Evolutionary conservation across 2,329 filamentous ascomycete genomes (phyloP).

Genomic region (Blastomyces percursus): DNA sequence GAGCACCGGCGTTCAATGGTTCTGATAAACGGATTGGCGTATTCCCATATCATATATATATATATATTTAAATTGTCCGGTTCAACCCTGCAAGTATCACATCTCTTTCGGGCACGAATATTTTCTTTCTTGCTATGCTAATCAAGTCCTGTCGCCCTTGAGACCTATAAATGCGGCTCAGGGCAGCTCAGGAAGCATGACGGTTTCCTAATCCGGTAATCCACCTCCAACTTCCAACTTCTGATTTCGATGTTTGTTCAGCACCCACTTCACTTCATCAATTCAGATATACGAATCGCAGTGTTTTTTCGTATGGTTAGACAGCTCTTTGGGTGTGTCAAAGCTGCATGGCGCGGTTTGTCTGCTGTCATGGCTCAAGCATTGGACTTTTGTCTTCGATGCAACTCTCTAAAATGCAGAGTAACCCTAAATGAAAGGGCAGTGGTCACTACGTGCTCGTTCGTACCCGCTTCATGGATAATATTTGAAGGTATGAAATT

Average conservation of each 20-base stretch:
- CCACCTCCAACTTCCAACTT: not conserved
- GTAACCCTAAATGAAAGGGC: slow-evolving; percentile 57
- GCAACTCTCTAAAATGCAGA: slow-evolving; percentile 71
- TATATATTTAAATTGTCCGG: not conserved
- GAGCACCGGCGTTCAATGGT: not conserved
- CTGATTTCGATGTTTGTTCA: not conserved
- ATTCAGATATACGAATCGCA: not conserved
- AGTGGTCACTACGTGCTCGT: slow-evolving; percentile 85
- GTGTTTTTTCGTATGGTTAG: not conserved
- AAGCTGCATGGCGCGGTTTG: not conserved
- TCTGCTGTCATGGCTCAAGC: slow-evolving; percentile 11
- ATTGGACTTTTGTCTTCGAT: slow-evolving; percentile 67
- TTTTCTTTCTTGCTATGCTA: not conserved
- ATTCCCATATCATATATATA: not conserved
- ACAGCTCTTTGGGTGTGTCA: not conserved
- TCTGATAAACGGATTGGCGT: not conserved
- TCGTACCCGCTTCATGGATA: slow-evolving; percentile 19
- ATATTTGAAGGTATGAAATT: slow-evolving; percentile 5
- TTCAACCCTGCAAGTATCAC: not conserved
- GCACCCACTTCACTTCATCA: not conserved
- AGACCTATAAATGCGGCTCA: not conserved
- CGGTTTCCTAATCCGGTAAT: slow-evolving; percentile 5
- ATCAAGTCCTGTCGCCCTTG: not conserved
- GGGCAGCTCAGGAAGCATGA: not conserved
- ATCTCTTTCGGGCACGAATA: not conserved